These are phyloP conservation scores for Ceratocystis variospora DNA, from an alignment of 2,329 filamentous ascomycete genomes.

Conservation along the genomic window DNA sequence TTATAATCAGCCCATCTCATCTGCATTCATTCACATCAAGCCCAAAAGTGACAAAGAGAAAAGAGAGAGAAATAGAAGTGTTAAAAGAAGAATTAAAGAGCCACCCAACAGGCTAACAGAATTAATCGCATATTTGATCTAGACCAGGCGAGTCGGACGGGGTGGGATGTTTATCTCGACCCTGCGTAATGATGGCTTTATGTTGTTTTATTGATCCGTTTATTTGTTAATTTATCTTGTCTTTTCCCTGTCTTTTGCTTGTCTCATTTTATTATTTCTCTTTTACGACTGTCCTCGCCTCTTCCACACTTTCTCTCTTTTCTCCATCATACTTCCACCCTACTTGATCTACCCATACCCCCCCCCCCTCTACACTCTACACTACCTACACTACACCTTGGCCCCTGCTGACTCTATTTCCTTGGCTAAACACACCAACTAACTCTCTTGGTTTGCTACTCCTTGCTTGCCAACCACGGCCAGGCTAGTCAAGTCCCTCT, in stretches of 20 bases:
- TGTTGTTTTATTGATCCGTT: no score
- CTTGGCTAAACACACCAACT: not conserved
- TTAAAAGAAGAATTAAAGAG: not conserved
- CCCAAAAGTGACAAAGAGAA: not conserved
- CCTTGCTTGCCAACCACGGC: not conserved
- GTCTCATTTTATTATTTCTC: no score
- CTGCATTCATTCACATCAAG: not conserved
- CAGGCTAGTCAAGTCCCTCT: not conserved
- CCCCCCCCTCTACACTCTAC: not conserved
- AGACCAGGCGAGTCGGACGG: not conserved
- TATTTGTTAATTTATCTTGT: no score
- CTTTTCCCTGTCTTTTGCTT: no score
- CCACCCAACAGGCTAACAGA: not conserved
- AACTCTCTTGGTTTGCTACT: not conserved
- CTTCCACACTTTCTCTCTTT: not conserved
- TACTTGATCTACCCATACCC: not conserved
- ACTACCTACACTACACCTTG: not conserved
- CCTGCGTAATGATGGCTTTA: not conserved
- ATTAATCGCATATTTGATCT: not conserved
- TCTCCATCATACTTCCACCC: not conserved
- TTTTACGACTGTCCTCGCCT: not conserved
- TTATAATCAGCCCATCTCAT: not conserved
- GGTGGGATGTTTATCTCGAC: not conserved
- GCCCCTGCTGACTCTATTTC: not conserved
- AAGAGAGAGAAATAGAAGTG: not conserved